phyloP scores from a whole-genome alignment of 495 filamentous ascomycete genomes.

The Terfezia boudieri region DNA sequence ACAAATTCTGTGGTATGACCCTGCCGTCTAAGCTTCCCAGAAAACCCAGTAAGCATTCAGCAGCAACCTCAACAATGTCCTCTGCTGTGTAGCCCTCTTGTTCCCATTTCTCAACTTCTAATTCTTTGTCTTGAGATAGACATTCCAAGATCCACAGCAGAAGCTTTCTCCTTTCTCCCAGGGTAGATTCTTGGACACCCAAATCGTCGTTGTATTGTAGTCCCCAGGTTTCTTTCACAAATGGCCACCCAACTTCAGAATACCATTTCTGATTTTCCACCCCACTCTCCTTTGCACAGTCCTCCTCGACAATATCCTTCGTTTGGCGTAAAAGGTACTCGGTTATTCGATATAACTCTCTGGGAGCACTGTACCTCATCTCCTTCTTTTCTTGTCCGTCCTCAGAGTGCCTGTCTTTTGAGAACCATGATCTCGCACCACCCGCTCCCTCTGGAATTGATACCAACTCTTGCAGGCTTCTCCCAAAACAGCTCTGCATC shows the following conservation, averaged over 20 bases:
- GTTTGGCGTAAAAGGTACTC: conserved; percentile 51
- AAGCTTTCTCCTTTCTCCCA: conserved; percentile 3
- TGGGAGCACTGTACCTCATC: conserved; percentile 47
- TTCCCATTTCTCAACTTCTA: conserved; percentile 4
- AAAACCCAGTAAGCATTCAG: conserved; percentile 12
- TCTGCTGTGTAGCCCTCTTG: background rate
- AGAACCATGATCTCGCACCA: conserved; percentile 29
- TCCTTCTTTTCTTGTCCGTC: conserved; percentile 9
- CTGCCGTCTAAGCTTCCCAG: conserved; percentile 8
- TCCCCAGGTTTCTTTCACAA: conserved; percentile 11
- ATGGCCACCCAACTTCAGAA: conserved; percentile 16
- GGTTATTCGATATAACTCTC: conserved; percentile 72
- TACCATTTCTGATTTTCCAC: conserved; percentile 25
- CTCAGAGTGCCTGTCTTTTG: conserved; percentile 2
- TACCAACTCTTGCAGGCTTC: conserved; percentile 62
- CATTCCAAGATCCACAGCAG: conserved; percentile 12
- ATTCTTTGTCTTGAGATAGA: conserved; percentile 13
- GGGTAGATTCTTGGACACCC: background rate
- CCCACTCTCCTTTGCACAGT: conserved; percentile 32
- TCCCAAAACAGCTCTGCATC: conserved; percentile 63
- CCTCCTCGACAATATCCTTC: conserved; percentile 50
- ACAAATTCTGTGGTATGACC: conserved; percentile 12
- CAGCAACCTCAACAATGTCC: conserved; percentile 11
- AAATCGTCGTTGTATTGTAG: background rate
- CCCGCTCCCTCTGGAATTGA: conserved; percentile 46